These are phyloP conservation scores for Plasmodium reichenowi DNA, from an alignment of 169 alveolate genomes.

Conservation along the genomic window DNA sequence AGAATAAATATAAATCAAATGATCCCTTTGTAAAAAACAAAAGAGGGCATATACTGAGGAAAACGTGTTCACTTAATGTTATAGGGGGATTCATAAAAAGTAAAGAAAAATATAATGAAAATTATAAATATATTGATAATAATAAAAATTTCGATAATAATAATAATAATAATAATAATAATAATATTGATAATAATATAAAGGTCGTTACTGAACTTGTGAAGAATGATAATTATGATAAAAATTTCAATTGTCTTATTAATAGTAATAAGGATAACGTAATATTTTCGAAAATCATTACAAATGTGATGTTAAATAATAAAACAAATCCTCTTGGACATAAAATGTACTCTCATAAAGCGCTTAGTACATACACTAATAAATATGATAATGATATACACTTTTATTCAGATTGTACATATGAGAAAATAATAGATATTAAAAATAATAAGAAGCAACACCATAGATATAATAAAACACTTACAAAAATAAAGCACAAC, in stretches of 20 bases:
- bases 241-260: background rate
- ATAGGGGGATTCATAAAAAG: background rate
- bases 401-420: background rate
- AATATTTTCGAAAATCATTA: no score
- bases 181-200: background rate
- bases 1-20: background rate
- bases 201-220: background rate
- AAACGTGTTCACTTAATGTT: background rate
- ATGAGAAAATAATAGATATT: background rate
- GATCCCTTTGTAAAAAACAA: background rate
- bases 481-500: background rate
- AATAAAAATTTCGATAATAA: background rate
- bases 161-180: background rate
- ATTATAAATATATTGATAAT: background rate
- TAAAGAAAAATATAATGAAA: background rate
- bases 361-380: background rate
- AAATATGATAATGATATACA: background rate
- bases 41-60: background rate
- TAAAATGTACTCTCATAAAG: no score
- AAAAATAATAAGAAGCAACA: background rate
- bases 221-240: background rate
- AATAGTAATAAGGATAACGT: no score
- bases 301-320: no score
- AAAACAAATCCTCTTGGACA: no score
- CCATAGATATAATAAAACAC: background rate